These are phyloP conservation scores for Xanthoparmelia taractica DNA, from an alignment of 495 filamentous ascomycete genomes.

Conservation along the genomic window DNA sequence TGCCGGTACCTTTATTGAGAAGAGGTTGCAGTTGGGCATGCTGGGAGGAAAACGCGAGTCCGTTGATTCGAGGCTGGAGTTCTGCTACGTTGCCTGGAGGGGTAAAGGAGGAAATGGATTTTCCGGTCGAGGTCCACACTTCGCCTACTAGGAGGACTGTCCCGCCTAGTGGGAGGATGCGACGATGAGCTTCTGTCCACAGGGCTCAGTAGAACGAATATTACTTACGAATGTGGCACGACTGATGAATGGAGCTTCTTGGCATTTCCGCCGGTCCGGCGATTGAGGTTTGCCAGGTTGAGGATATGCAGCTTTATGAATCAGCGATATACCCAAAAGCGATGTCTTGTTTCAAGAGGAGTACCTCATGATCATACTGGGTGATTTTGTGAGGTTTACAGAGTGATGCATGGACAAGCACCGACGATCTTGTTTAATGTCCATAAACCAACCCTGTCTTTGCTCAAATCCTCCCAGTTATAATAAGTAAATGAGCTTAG, in stretches of 20 bases:
- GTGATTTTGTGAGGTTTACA: background rate
- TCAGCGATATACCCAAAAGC: background rate
- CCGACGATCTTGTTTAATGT: too few relatives aligned
- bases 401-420: too few relatives aligned
- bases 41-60: background rate
- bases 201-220: background rate
- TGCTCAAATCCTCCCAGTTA: too few relatives aligned
- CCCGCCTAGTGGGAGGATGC: background rate
- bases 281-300: background rate
- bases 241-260: background rate
- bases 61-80: constrained; percentile 11
- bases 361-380: background rate
- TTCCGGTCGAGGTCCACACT: background rate
- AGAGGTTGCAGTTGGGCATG: constrained; percentile 18
- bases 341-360: background rate
- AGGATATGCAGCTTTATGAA: background rate
- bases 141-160: background rate
- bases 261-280: background rate
- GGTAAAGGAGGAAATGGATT: background rate
- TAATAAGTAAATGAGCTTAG: too few relatives aligned
- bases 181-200: background rate
- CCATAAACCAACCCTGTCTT: too few relatives aligned
- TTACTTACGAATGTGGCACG: background rate
- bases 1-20: constrained; percentile 10
- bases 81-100: background rate